A percentile compares a stretch with the other conserved stretches of the same genome.
phyloP scores from a whole-genome alignment of 129 eudicot genomes.

The Flaveria brownii region DNA sequence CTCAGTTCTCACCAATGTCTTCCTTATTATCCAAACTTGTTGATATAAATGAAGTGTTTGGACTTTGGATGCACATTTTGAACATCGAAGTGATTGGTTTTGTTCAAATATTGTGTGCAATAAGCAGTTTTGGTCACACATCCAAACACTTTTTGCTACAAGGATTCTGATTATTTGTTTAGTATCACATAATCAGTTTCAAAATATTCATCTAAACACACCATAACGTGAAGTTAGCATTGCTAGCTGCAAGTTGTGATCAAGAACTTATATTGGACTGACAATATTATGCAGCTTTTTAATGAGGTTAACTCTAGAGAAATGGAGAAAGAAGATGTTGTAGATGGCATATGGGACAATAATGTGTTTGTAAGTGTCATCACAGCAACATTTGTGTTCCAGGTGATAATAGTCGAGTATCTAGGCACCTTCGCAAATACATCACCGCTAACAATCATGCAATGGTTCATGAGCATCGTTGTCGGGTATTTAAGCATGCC shows the following conservation, averaged over 20 bases:
- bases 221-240: neutral
- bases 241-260: neutral
- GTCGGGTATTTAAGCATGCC: constrained; percentile 94
- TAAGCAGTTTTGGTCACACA: neutral
- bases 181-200: neutral
- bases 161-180: neutral
- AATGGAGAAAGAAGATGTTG: constrained; percentile 81
- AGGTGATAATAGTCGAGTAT: constrained; percentile 77
- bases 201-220: neutral
- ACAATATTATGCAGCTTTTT: constrained; percentile 59
- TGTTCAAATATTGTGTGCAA: neutral
- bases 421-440: constrained; percentile 93
- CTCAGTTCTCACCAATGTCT: neutral
- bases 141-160: neutral
- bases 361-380: constrained; percentile 73
- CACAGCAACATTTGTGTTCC: constrained; percentile 60
- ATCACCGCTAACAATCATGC: constrained; percentile 63
- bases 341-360: constrained; percentile 70
- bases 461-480: constrained; percentile 68
- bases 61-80: neutral
- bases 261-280: neutral
- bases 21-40: neutral
- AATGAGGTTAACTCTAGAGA: constrained; percentile 90
- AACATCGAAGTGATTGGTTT: neutral
- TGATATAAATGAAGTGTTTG: neutral